Conservation (phyloP, 176 grass and related monocot genomes). For the Triticum turgidum region DNA sequence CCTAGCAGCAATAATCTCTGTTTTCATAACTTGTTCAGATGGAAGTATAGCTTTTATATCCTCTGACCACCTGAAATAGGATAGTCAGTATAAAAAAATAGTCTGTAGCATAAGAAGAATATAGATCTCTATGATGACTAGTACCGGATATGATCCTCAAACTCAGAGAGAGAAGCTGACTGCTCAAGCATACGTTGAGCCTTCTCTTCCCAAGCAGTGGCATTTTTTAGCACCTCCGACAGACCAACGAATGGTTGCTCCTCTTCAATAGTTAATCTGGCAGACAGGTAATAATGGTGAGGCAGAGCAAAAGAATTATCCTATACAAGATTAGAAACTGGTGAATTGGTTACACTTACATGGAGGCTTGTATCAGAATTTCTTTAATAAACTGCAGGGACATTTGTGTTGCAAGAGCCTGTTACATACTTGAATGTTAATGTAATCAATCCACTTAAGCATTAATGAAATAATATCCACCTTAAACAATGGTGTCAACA, state of each 20-base stretch:
- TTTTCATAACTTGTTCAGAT: constrained; percentile 49
- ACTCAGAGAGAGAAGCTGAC: constrained; percentile 67
- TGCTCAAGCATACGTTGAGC: constrained; percentile 54
- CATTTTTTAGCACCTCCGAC: constrained; percentile 46
- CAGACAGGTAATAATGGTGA: constrained; percentile 30
- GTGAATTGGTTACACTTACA: constrained; percentile 51
- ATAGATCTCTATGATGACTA: constrained; percentile 1
- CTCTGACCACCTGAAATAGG: constrained; percentile 66
- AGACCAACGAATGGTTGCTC: constrained; percentile 68
- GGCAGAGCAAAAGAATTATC: constrained; percentile 12
- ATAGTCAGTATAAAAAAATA: constrained; percentile 30
- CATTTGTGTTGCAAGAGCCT: constrained; percentile 61
- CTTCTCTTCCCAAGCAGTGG: constrained; percentile 75
- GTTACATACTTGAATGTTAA: constrained; percentile 33
- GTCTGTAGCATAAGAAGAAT: constrained; percentile 27
- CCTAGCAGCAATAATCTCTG: constrained; percentile 51
- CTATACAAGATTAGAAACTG: constrained; percentile 9
- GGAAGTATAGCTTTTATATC: constrained; percentile 63
- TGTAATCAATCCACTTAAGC: constrained; percentile 15
- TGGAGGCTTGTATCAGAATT: constrained; percentile 66
- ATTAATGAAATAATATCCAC: background rate
- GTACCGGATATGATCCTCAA: constrained; percentile 69
- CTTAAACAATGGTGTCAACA: too few species aligned
- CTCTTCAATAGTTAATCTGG: constrained; percentile 74
- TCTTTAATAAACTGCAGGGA: constrained; percentile 54